phyloP scores from a whole-genome alignment of 2,329 filamentous ascomycete genomes.

The Zasmidium cellare region DNA sequence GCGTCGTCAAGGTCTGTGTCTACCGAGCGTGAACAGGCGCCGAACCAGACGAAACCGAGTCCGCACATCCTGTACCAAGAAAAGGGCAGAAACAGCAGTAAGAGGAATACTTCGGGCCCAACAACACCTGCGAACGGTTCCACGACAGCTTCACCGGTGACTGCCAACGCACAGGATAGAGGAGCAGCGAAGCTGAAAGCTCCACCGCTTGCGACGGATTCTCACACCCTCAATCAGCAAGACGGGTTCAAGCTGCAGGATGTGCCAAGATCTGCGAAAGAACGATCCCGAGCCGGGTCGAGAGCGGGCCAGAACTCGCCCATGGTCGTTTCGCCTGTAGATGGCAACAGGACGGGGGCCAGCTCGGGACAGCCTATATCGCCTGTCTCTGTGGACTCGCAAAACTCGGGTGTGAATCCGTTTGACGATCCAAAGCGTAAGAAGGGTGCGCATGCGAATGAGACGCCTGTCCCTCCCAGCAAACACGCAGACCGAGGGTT shows the following conservation, averaged over 20 bases:
- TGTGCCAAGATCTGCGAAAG: slow-evolving; percentile 66
- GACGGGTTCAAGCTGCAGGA: slow-evolving; percentile 74
- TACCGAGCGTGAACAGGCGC: slow-evolving; percentile 41
- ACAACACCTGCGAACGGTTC: slow-evolving; percentile 29
- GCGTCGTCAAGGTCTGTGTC: slow-evolving; percentile 47
- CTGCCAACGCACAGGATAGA: slow-evolving; percentile 43
- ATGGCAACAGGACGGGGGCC: slow-evolving; percentile 29
- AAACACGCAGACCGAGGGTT: slow-evolving; percentile 39
- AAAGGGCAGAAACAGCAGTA: slow-evolving; percentile 63
- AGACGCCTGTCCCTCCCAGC: slow-evolving; percentile 37
- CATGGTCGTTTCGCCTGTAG: slow-evolving; percentile 40
- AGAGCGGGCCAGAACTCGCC: slow-evolving; percentile 47
- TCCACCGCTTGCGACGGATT: slow-evolving; percentile 28
- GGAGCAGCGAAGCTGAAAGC: slow-evolving; percentile 40
- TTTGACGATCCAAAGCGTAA: slow-evolving; percentile 40
- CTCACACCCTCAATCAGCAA: slow-evolving; percentile 26
- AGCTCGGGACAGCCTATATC: slow-evolving; percentile 35
- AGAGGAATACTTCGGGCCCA: slow-evolving; percentile 28
- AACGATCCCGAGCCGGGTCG: slow-evolving; percentile 48
- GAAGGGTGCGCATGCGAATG: slow-evolving; percentile 23
- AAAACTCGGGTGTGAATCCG: slow-evolving; percentile 39
- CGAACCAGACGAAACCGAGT: slow-evolving; percentile 51
- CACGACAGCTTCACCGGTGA: slow-evolving; percentile 29
- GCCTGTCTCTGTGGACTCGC: slow-evolving; percentile 39
- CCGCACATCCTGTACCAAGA: slow-evolving; percentile 94